A percentile compares a stretch with the other conserved stretches of the same genome.
Conservation (phyloP, 768 basidiomycete genomes). For the Trametes coccinea region DNA sequence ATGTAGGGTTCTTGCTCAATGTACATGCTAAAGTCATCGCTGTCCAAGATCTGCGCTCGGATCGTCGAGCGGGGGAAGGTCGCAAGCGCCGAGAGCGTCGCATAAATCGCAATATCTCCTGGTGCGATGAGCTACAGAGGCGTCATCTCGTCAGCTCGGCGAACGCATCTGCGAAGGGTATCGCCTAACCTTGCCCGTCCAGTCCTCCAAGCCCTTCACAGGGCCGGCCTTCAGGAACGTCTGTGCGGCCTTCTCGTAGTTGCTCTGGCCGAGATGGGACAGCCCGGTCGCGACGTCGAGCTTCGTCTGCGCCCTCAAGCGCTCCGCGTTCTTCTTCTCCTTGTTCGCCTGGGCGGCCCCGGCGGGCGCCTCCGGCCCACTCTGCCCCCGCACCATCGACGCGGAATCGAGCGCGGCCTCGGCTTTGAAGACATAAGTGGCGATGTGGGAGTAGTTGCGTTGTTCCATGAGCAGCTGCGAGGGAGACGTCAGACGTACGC, state of each 20-base stretch:
- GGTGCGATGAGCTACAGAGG: slow-evolving; percentile 65
- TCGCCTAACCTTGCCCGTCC: slow-evolving; percentile 63
- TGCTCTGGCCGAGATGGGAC: slow-evolving; percentile 66
- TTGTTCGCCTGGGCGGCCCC: slow-evolving; percentile 33
- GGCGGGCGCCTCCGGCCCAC: slow-evolving; percentile 20
- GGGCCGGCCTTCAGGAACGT: slow-evolving; percentile 70
- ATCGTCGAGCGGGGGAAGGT: slow-evolving; percentile 70
- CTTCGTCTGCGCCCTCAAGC: slow-evolving; percentile 71
- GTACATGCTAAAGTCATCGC: slow-evolving; percentile 68
- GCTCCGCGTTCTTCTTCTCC: slow-evolving; percentile 56
- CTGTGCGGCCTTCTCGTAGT: slow-evolving; percentile 80
- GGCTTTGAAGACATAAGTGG: slow-evolving; percentile 96
- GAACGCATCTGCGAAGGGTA: background rate
- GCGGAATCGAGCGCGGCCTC: slow-evolving; percentile 81
- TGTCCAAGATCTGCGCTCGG: slow-evolving; percentile 66
- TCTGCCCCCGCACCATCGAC: slow-evolving; percentile 20
- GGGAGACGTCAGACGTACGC: background rate
- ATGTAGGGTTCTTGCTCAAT: slow-evolving; percentile 87
- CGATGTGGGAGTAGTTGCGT: slow-evolving; percentile 80
- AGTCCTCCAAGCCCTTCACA: slow-evolving; percentile 68
- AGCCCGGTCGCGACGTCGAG: slow-evolving; percentile 82
- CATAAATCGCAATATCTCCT: slow-evolving; percentile 85
- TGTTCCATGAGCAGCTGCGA: slow-evolving; percentile 80
- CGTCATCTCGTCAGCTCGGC: background rate
- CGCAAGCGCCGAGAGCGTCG: slow-evolving; percentile 81